A percentile compares a stretch with the other conserved stretches of the same genome.
These are phyloP conservation scores for Quercus mongolica DNA, from an alignment of 306 rosid genomes.

Conservation along the genomic window DNA sequence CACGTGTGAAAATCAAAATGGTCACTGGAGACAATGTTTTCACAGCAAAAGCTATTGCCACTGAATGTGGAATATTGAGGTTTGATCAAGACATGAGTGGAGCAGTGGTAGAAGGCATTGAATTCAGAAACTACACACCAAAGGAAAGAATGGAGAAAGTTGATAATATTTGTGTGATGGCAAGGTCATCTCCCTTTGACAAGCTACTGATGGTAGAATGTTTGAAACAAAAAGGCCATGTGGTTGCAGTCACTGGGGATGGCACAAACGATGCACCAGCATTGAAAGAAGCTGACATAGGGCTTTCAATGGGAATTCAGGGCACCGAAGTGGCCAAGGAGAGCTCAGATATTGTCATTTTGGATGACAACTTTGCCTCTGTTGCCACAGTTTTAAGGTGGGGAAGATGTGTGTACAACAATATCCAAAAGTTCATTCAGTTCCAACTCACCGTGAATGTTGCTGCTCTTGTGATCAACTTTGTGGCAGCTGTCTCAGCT, in stretches of 20 bases:
- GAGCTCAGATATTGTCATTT: slow-evolving; percentile 28
- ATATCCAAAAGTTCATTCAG: slow-evolving; percentile 24
- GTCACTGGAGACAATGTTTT: slow-evolving; percentile 27
- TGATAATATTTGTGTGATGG: slow-evolving; percentile 26
- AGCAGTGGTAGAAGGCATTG: slow-evolving; percentile 15
- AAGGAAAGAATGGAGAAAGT: slow-evolving; percentile 14
- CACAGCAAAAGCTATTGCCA: slow-evolving; percentile 22
- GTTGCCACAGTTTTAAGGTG: slow-evolving; percentile 18
- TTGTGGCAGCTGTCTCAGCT: slow-evolving; percentile 8
- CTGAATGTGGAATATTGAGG: slow-evolving; percentile 15
- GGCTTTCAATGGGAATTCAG: slow-evolving; percentile 31
- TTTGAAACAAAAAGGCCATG: slow-evolving; percentile 20
- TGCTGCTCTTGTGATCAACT: slow-evolving; percentile 17
- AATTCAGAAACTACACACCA: slow-evolving; percentile 9
- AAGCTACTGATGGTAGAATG: slow-evolving; percentile 25
- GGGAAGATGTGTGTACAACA: slow-evolving; percentile 28
- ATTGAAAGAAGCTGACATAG: slow-evolving; percentile 27
- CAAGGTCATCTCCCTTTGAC: slow-evolving; percentile 23
- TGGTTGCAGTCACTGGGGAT: slow-evolving; percentile 30
- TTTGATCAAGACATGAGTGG: neutral
- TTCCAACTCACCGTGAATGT: slow-evolving; percentile 20
- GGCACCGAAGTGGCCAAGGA: slow-evolving; percentile 28
- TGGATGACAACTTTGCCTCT: slow-evolving; percentile 23
- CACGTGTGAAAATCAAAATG: slow-evolving; percentile 17
- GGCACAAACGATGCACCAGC: slow-evolving; percentile 30